A percentile compares a stretch with the other conserved stretches of the same genome.
Conservation (phyloP, 139 green algal species). For the Desmodesmus armatus region DNA sequence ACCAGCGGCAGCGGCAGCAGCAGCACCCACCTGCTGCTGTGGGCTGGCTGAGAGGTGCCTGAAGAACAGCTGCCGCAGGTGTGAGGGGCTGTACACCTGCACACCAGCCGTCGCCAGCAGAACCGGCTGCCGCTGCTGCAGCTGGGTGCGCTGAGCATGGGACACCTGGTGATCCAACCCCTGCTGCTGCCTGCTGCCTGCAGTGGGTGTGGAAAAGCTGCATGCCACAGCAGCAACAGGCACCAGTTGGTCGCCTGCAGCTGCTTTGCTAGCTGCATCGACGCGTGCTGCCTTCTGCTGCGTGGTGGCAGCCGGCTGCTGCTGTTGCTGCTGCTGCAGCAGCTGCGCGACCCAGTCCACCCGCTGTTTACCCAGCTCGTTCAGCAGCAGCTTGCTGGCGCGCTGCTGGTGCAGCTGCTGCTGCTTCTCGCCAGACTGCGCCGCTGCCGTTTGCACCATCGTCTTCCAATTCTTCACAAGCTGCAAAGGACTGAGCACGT, state of each 20-base stretch:
- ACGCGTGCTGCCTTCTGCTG: constrained; percentile 17
- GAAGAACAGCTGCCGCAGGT: no score
- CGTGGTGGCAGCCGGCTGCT: not conserved
- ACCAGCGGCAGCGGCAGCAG: not conserved
- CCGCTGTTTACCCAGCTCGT: no score
- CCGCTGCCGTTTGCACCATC: no score
- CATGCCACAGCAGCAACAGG: not conserved
- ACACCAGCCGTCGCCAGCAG: constrained; percentile 11
- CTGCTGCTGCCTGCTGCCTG: not conserved
- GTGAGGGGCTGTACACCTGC: no score
- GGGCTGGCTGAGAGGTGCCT: not conserved
- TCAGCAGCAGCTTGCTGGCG: no score
- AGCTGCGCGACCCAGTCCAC: no score
- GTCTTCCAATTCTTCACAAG: not conserved
- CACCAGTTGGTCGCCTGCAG: not conserved
- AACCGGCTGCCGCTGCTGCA: not conserved
- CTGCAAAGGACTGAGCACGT: not conserved
- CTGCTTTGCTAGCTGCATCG: constrained; percentile 18
- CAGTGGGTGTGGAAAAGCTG: not conserved
- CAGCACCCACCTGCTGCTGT: not conserved
- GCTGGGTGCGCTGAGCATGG: constrained; percentile 3
- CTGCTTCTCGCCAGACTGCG: no score
- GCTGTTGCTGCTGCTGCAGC: constrained; percentile 24
- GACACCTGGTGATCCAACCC: not conserved
- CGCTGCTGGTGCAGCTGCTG: no score